Evolutionary conservation across 176 grass and related monocot species (phyloP).

Genomic region (Microstegium vimineum): DNA sequence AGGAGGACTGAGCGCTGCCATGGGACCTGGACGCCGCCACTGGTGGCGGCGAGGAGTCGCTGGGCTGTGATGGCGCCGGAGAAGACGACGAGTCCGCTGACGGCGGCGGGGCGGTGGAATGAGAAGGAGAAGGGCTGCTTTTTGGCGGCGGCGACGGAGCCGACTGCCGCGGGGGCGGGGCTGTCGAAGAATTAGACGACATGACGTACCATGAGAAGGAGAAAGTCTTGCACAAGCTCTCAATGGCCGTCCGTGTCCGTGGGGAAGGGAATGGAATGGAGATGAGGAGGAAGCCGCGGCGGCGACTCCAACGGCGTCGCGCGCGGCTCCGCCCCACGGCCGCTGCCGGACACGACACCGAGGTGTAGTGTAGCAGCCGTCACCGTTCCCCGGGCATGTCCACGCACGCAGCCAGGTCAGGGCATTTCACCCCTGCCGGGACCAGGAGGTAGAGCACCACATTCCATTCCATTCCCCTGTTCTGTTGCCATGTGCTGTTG

Average conservation of each 20-base stretch:
- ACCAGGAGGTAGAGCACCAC: neutral
- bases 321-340: neutral
- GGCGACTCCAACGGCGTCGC: neutral
- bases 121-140: constrained; percentile 7
- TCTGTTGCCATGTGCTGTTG: neutral
- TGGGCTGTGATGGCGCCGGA: constrained; percentile 29
- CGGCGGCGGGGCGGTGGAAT: neutral
- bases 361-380: neutral
- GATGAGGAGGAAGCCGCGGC: neutral
- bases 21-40: constrained; percentile 8
- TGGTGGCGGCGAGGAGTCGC: constrained; percentile 26
- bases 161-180: neutral
- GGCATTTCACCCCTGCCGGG: constrained; percentile 1
- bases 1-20: neutral
- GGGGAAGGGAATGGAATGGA: no score
- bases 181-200: constrained; percentile 53
- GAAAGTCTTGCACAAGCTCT: neutral
- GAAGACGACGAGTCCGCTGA: constrained; percentile 16
- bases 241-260: no score
- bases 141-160: neutral
- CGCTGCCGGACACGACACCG: neutral
- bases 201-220: constrained; percentile 16
- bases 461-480: neutral
- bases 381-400: neutral
- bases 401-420: neutral